Base-by-base conservation (phyloP, 805 yeast species). In the Komagataella kurtzmanii region DNA sequence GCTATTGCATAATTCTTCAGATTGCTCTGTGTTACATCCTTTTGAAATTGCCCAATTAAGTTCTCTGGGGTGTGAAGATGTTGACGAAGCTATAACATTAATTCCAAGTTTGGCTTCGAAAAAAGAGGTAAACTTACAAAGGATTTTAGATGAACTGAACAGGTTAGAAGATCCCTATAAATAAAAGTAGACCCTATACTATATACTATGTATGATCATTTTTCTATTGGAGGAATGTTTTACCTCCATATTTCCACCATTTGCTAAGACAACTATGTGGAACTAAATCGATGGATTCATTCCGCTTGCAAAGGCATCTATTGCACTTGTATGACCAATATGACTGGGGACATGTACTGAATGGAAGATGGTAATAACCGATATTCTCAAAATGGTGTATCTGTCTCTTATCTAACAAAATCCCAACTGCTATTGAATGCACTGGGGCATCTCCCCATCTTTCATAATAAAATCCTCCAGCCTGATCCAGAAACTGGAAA, bases 391-490 rank as follows among this genome's bases (percentile, higher is more conserved):
- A 86, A 69, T 84, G 88, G 61, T 82, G 84, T 46, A 89, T 66
- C 61, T 87, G 83, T 17, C 70, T 62, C 51, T 70, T 74, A 55
- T 80, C 77, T 55, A 86, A 65, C 47, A 86, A 63, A 46, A 86
- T 63, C 0, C 85, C 63, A 1, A 77, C 81, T 1, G 80, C 95
- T 24, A 88, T 70, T 0, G 91, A 72, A 63, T 88, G 96, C 14
- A 88, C 86, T 0, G 96, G 96, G 0, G 96, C 96, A 67, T 89
- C 97, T 14, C 97, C 97, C 97, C 97, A 89, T 53, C 96, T 69
- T 65, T 88, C 96, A 52, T 85, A 83, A 64, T 84, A 84, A 61
- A 87, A 86, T 3, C 93, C 93, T 49, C 88, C 90, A 17, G 77
- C 71, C 30, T 72, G 59, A 63, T 86, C 88, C 55, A 87, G 71